Evolutionary conservation across 116 monocot species (phyloP).

Genomic region (Iris pallida): DNA sequence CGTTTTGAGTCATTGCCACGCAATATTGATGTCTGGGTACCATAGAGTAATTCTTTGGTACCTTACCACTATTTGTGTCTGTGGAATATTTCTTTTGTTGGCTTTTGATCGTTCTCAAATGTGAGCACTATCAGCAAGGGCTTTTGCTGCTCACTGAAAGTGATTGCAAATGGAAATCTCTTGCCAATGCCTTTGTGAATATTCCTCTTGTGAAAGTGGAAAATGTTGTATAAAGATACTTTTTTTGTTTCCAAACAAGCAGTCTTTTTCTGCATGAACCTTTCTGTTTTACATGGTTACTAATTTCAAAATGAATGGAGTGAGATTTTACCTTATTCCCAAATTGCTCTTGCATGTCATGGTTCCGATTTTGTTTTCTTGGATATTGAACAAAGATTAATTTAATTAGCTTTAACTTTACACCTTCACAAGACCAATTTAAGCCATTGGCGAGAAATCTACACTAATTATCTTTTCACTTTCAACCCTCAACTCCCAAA

Average conservation of each 20-base stretch:
- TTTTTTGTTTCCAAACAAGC: too few species aligned
- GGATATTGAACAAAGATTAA: too few species aligned
- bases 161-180: neutral
- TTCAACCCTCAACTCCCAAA: neutral
- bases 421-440: too few species aligned
- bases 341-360: too few species aligned
- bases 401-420: too few species aligned
- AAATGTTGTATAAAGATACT: neutral
- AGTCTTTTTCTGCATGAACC: too few species aligned
- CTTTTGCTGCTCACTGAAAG: neutral
- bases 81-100: neutral
- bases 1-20: slow-evolving; percentile 33
- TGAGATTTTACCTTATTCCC: too few species aligned
- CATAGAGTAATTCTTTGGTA: slow-evolving; percentile 20
- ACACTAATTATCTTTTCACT: neutral
- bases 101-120: slow-evolving; percentile 4
- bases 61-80: neutral
- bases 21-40: slow-evolving; percentile 14
- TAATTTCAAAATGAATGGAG: too few species aligned
- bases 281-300: too few species aligned
- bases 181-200: slow-evolving; percentile 2
- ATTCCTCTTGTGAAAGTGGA: neutral
- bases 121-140: neutral
- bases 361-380: too few species aligned
- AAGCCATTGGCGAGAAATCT: too few species aligned